Conservation (phyloP, 345 rosid genomes). For the Populus ilicifolia region DNA sequence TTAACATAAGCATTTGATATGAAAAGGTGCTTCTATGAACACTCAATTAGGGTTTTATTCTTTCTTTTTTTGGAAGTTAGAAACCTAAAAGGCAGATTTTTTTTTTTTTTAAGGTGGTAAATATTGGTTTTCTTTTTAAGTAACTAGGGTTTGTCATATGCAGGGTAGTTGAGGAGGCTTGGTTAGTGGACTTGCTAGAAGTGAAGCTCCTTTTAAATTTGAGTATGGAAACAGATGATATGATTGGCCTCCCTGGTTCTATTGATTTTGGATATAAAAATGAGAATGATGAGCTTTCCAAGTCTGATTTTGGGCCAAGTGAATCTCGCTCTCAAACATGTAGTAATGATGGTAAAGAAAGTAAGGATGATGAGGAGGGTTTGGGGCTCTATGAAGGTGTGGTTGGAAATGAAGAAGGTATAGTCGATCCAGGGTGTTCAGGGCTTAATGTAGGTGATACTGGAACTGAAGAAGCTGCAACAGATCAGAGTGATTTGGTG, state of each 20-base stretch:
- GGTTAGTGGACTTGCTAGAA: constrained; percentile 8
- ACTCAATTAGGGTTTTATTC: background rate
- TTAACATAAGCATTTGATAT: background rate
- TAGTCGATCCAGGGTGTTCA: constrained; percentile 30
- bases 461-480: constrained; percentile 20
- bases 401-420: constrained; percentile 23
- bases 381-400: constrained; percentile 34
- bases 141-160: constrained; percentile 7
- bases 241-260: constrained; percentile 32
- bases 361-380: constrained; percentile 27
- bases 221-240: constrained; percentile 50
- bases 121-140: background rate
- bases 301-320: constrained; percentile 31
- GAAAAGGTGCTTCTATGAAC: too few relatives aligned
- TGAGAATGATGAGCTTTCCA: constrained; percentile 31
- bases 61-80: background rate
- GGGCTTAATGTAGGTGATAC: constrained; percentile 31
- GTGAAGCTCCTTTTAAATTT: constrained; percentile 3
- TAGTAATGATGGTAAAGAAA: constrained; percentile 25
- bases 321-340: constrained; percentile 28
- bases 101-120: background rate
- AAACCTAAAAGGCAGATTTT: background rate
- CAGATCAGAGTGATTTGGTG: background rate
- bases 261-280: constrained; percentile 24
- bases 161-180: constrained; percentile 15